Base-by-base conservation (phyloP, 805 yeast genomes). In the Candida coleopterorum region DNA sequence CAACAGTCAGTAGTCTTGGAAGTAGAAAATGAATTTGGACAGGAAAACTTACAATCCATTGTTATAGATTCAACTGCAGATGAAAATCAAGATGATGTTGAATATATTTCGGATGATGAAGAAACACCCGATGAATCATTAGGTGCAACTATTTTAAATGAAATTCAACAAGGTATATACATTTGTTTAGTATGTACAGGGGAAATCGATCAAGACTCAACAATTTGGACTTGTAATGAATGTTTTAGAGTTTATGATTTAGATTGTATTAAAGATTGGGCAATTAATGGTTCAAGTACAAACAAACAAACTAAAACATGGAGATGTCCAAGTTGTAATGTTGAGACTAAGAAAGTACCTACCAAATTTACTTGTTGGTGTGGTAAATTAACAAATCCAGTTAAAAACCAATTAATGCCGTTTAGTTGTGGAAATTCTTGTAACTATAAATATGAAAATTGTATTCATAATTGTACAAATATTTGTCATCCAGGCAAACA, bases 401-500 rank as follows among this genome's bases (percentile, higher is more conserved):
- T 55, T 4, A 31, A 16, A 4, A 78, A 81, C 48, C 32, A 32
- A 15, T 57, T 79, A 35, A 62, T 70, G 34, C 96, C 96, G 0
- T 93, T 88, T 46, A 81, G 93, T 33, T 89, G 97, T 68, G 96
- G 96, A 2, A 88, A 84, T 52, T 70, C 85, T 0, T 88, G 97
- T 62, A 72, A 73, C 34, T 62, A 66, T 25, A 70, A 74, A 22
- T 65, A 81, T 34, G 55, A 59, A 1, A 52, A 58, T 4, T 84
- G 96, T 54, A 70, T 79, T 2, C 97, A 88, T 53, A 74, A 77
- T 3, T 88, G 97, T 52, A 59, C 84, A 1, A 60, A 78, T 4
- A 70, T 72, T 11, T 88, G 97, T 54, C 97, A 88, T 55, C 90
- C 96, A 2, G 97, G 96, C 0, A 83, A 88, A 1, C 96, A 89